These are phyloP conservation scores for Delonix regia DNA, from an alignment of 306 rosid species.

Conservation along the genomic window DNA sequence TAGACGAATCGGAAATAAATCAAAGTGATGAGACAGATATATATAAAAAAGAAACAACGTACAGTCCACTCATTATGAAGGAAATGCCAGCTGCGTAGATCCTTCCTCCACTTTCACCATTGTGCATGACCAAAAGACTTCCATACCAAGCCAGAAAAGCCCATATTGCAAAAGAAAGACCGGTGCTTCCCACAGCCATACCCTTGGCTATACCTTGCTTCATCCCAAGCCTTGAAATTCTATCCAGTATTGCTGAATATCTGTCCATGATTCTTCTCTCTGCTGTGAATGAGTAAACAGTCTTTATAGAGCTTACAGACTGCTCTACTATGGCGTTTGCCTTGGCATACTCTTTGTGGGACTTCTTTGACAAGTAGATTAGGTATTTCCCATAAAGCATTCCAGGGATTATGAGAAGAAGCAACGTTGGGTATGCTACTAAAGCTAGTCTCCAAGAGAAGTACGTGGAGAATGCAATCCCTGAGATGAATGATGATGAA, in stretches of 20 bases:
- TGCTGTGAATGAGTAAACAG: conserved; percentile 85
- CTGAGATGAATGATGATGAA: conserved; percentile 82
- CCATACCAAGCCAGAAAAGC: conserved; percentile 99
- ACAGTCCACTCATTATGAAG: conserved; percentile 91
- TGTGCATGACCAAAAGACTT: conserved; percentile 85
- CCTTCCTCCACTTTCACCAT: conserved; percentile 90
- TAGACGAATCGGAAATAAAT: neutral
- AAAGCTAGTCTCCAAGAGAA: conserved; percentile 84
- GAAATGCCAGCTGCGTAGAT: conserved; percentile 84
- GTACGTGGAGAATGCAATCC: conserved; percentile 70
- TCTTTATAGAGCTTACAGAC: conserved; percentile 80
- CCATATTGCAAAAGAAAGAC: conserved; percentile 84
- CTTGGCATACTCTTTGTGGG: conserved; percentile 61
- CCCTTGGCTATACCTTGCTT: conserved; percentile 94
- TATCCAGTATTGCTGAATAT: conserved; percentile 67
- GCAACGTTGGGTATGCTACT: conserved; percentile 78
- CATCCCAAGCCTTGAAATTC: conserved; percentile 73
- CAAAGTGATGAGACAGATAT: neutral
- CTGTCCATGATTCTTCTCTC: conserved; percentile 70
- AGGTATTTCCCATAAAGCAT: conserved; percentile 84
- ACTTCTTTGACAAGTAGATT: conserved; percentile 57
- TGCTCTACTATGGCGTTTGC: conserved; percentile 79
- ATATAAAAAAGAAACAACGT: conserved; percentile 31
- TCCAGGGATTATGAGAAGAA: conserved; percentile 86
- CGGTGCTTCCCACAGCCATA: conserved; percentile 84